Percentiles rank a stretch among this genome's conserved stretches.
phyloP scores from a whole-genome alignment of 2,329 filamentous ascomycete genomes.

The Aspergillus udagawae region DNA sequence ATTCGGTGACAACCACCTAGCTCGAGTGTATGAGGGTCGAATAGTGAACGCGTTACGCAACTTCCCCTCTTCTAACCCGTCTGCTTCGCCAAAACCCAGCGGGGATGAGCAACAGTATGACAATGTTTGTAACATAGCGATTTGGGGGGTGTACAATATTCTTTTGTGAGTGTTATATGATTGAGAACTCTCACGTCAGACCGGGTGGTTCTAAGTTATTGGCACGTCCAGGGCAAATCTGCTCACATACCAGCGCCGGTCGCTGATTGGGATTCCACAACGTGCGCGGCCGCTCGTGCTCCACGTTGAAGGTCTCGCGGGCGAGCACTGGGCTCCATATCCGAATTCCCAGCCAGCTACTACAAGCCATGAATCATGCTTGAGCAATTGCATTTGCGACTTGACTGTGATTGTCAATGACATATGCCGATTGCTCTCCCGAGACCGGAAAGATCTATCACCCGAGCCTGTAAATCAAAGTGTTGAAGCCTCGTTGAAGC shows the following conservation, averaged over 20 bases:
- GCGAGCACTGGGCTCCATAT: not conserved
- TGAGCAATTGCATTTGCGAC: not conserved
- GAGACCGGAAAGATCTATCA: not conserved
- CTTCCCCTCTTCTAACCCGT: conserved; percentile 2
- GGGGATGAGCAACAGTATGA: conserved; percentile 1
- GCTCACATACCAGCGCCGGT: not conserved
- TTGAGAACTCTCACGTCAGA: not conserved
- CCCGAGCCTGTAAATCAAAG: not conserved
- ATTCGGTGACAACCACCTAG: conserved; percentile 23
- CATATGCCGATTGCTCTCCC: not conserved
- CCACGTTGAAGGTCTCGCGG: not conserved
- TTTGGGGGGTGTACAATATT: conserved; percentile 10
- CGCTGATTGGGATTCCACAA: not conserved
- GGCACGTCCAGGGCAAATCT: not conserved
- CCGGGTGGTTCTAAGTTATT: not conserved
- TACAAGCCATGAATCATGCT: not conserved
- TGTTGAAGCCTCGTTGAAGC: not conserved
- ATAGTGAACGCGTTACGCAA: conserved; percentile 25
- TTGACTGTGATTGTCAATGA: not conserved
- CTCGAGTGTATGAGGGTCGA: not conserved
- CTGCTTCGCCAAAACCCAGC: conserved; percentile 5
- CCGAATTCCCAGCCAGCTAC: not conserved
- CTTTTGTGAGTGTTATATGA: not conserved
- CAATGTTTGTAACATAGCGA: not conserved
- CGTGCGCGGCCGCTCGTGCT: not conserved